Evolutionary conservation across 2,329 filamentous ascomycete genomes (phyloP).

Genomic region (Penicillium crustosum): DNA sequence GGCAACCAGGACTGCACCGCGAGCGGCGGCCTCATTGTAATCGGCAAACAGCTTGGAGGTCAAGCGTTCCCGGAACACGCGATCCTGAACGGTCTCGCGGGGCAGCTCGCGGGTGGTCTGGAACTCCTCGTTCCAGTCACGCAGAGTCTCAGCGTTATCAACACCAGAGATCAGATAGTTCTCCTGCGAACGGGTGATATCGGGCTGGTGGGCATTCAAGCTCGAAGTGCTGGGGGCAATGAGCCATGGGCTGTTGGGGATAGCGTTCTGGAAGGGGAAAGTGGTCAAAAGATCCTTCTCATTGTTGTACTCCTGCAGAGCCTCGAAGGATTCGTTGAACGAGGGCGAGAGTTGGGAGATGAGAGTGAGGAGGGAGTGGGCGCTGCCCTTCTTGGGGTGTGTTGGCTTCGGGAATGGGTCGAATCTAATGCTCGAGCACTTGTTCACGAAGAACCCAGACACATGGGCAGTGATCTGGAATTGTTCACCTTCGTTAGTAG

Average conservation of each 20-base stretch:
- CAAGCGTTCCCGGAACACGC: slow-evolving; percentile 90
- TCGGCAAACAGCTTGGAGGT: slow-evolving; percentile 96
- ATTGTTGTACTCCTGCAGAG: slow-evolving; percentile 81
- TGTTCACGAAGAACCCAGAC: slow-evolving; percentile 96
- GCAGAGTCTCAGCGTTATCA: slow-evolving; percentile 88
- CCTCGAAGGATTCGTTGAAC: slow-evolving; percentile 72
- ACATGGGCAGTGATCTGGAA: slow-evolving; percentile 91
- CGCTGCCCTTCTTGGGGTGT: slow-evolving; percentile 72
- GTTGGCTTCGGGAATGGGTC: slow-evolving; percentile 75
- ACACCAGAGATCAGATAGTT: slow-evolving; percentile 85
- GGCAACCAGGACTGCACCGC: slow-evolving; percentile 87
- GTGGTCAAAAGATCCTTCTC: slow-evolving; percentile 83
- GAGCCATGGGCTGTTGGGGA: slow-evolving; percentile 88
- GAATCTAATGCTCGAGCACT: slow-evolving; percentile 91
- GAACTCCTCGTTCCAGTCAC: slow-evolving; percentile 99
- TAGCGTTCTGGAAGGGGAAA: slow-evolving; percentile 93
- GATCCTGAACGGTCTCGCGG: slow-evolving; percentile 89
- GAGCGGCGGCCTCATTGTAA: slow-evolving; percentile 91
- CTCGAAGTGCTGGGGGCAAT: slow-evolving; percentile 67
- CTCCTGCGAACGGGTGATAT: slow-evolving; percentile 88
- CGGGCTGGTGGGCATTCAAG: slow-evolving; percentile 70
- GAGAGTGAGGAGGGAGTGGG: slow-evolving; percentile 83
- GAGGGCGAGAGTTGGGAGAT: slow-evolving; percentile 78
- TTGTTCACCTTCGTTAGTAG: slow-evolving; percentile 92
- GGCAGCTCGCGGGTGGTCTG: slow-evolving; percentile 94